Evolutionary conservation across 2,329 filamentous ascomycete genomes (phyloP), one percentile per base, ranked within the genome.

Genomic region (Arthrinium phaeospermum): DNA sequence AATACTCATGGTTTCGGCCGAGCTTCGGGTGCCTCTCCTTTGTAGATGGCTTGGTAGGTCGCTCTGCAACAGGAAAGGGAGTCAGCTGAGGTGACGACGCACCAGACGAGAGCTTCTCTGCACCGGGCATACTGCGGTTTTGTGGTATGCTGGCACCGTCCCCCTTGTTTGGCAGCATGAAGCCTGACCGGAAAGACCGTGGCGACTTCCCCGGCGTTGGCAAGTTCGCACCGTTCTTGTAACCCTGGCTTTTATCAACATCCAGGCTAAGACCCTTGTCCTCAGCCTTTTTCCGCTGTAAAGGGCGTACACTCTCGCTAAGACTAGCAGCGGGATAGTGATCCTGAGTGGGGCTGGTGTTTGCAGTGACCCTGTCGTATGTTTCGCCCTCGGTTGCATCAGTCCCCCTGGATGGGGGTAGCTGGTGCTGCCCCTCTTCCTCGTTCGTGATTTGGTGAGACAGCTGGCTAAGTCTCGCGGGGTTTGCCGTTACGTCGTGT

Each of bases 1-100:
- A 98, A 81, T 98, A 98, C 80, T 98, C 91, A 82, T 96, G 93
- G 77, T 98, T 98, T 75, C 89, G 92, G 70, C 93, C 91, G 71
- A 89, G 79, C 47, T 86, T 82, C 22, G 57, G 57, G 19, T 64
- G 57, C 34, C 12, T 64, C 57, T 41, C 57, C 27, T 68, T 68
- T 4, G 24, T 19, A 46, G 67, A 47, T 1, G 81, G 75, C 67
- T 84, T 84, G 37, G 84, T 76, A 27, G 27, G 3, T 19, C 16
- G 37, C 19, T 19, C 24, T 34, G n/a, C 13, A 47, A 14, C 27
- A 34, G 45, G 13, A 19, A 30, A 34, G 5, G 57, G 51, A 24
- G 51, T 44, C 69, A 93, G 86, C 67, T 87, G 88, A 2, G 94
- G 94, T 12, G 94, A 94, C 4, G 94, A 95, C 45, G 91, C 91